A percentile compares a stretch with the other conserved stretches of the same genome.
These are phyloP conservation scores for Aspergillus thermomutatus DNA, from an alignment of 2,329 filamentous ascomycete species.

Conservation along the genomic window DNA sequence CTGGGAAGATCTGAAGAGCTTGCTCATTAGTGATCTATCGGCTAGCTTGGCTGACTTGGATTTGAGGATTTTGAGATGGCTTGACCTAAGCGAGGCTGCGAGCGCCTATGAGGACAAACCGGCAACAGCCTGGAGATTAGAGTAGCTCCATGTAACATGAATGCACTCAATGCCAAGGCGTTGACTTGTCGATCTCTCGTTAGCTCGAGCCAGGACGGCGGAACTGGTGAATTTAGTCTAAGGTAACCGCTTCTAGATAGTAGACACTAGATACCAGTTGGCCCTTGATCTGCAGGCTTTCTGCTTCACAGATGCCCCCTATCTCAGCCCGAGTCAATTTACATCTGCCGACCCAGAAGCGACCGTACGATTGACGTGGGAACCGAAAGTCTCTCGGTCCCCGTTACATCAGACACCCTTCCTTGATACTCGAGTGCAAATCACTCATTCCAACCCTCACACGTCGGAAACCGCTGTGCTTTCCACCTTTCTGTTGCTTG, in stretches of 20 bases:
- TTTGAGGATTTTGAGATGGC: background rate
- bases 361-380: background rate
- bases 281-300: background rate
- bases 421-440: conserved; percentile 48
- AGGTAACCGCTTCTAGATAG: background rate
- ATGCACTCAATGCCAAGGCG: background rate
- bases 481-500: conserved; percentile 10
- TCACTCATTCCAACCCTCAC: conserved; percentile 45
- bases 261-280: background rate
- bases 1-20: background rate
- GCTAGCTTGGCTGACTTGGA: background rate
- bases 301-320: background rate
- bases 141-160: background rate
- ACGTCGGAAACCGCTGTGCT: conserved; percentile 19
- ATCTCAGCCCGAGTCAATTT: background rate
- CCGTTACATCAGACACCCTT: conserved; percentile 47
- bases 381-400: background rate
- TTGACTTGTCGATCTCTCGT: no score
- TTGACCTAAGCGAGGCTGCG: background rate
- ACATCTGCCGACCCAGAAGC: background rate
- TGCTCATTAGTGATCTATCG: background rate
- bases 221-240: background rate
- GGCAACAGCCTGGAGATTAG: background rate
- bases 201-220: background rate
- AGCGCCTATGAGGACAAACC: no score